These are phyloP conservation scores for Agrocybe praecox DNA, from an alignment of 768 basidiomycete genomes.

Conservation along the genomic window DNA sequence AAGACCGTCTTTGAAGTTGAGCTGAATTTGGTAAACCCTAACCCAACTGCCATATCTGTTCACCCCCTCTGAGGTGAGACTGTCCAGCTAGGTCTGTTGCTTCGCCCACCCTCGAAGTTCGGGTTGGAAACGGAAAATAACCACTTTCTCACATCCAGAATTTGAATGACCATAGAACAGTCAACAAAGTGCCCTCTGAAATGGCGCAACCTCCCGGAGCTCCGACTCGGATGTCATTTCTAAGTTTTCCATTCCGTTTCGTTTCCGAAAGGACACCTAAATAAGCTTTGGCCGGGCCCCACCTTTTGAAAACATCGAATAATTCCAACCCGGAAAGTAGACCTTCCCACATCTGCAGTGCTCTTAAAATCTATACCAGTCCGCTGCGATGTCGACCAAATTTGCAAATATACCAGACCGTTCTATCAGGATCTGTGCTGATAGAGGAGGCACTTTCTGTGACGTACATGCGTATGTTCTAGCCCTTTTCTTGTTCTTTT, in stretches of 20 bases:
- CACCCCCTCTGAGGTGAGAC: no score
- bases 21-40: no score
- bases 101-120: no score
- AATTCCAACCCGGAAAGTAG: slow-evolving; percentile 9
- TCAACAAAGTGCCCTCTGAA: no score
- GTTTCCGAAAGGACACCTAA: background rate
- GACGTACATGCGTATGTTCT: slow-evolving; percentile 77
- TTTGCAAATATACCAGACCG: slow-evolving; percentile 57
- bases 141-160: no score
- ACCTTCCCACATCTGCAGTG: slow-evolving; percentile 8
- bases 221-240: no score
- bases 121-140: no score
- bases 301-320: background rate
- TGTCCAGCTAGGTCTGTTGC: no score
- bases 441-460: slow-evolving; percentile 92
- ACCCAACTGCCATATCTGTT: no score
- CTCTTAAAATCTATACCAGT: background rate
- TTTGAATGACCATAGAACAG: no score
- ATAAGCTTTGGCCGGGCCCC: background rate
- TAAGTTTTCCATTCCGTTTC: background rate
- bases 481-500: background rate
- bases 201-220: no score
- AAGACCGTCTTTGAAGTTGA: no score
- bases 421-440: slow-evolving; percentile 85
- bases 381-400: slow-evolving; percentile 8